These are phyloP conservation scores for Dictyostelium purpureum DNA, from an alignment of 78 protist genomes.

Conservation along the genomic window DNA sequence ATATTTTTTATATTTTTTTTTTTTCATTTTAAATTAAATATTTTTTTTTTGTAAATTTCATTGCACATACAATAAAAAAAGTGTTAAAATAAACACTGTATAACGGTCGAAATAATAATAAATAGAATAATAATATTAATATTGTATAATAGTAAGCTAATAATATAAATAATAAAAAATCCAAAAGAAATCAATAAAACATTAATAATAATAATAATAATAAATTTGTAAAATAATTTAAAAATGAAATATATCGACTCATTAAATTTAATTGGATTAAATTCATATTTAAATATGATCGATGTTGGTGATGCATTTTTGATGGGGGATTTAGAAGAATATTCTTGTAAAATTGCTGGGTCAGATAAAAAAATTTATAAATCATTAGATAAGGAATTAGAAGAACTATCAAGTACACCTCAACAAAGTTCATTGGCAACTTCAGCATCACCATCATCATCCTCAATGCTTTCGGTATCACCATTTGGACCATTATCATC, in stretches of 20 bases:
- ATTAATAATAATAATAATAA: not conserved
- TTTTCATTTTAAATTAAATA: no score
- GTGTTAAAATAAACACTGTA: not conserved
- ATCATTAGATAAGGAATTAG: conserved; percentile 52
- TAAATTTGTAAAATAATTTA: not conserved
- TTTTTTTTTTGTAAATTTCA: no score
- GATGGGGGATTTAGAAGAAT: conserved; percentile 23
- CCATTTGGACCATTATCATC: conserved; percentile 71
- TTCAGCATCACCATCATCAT: not conserved
- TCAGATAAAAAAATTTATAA: conserved; percentile 56
- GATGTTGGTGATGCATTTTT: conserved; percentile 48
- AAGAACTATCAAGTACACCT: not conserved
- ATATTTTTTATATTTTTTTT: no score
- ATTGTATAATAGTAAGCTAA: not conserved
- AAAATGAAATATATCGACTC: conserved; percentile 67
- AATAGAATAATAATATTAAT: not conserved
- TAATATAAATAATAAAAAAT: not conserved
- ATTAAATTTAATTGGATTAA: conserved; percentile 20
- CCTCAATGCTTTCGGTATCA: not conserved
- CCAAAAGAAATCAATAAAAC: not conserved
- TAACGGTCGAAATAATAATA: not conserved
- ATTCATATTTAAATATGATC: not conserved
- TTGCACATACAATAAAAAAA: not conserved
- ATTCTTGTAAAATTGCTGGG: conserved; percentile 70
- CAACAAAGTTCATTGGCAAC: not conserved